Evolutionary conservation across 495 filamentous ascomycete genomes (phyloP).

Genomic region (Penicillium manginii): DNA sequence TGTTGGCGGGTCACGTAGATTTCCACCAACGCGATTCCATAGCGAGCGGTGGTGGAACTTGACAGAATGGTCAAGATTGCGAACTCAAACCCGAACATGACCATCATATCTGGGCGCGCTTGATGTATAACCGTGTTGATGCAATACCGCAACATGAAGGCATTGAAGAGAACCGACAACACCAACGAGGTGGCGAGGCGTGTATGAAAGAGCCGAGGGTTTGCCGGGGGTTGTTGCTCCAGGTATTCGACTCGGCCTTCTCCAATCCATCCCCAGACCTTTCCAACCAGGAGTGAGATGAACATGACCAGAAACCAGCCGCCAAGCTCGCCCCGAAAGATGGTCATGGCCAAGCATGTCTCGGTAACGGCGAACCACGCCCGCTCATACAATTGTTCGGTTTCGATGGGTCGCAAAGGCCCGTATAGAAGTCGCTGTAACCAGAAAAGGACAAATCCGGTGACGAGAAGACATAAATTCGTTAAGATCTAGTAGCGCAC

Average conservation of each 20-base stretch:
- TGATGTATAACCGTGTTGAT: constrained; percentile 80
- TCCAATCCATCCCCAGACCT: constrained; percentile 98
- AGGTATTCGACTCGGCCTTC: constrained; percentile 91
- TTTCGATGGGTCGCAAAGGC: constrained; percentile 87
- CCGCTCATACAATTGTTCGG: constrained; percentile 95
- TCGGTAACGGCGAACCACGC: constrained; percentile 97
- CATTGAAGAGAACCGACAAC: constrained; percentile 75
- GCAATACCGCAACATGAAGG: constrained; percentile 77
- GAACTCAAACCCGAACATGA: constrained; percentile 99
- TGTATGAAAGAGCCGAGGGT: constrained; percentile 86
- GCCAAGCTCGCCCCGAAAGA: constrained; percentile 93
- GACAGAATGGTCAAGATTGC: constrained; percentile 82
- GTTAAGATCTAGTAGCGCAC: constrained; percentile 69
- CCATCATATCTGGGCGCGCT: constrained; percentile 96
- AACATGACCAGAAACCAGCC: constrained; percentile 97
- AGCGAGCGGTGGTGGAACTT: constrained; percentile 75
- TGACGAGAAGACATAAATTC: constrained; percentile 80
- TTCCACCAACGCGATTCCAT: constrained; percentile 79
- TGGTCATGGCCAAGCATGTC: constrained; percentile 98
- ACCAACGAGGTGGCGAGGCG: constrained; percentile 79
- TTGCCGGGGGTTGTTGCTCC: constrained; percentile 92
- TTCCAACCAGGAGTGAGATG: constrained; percentile 84
- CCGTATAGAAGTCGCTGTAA: constrained; percentile 91
- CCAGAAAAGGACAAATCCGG: constrained; percentile 76
- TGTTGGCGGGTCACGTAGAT: constrained; percentile 73